phyloP scores from a whole-genome alignment of 306 rosid genomes.

The Malus asiatica region DNA sequence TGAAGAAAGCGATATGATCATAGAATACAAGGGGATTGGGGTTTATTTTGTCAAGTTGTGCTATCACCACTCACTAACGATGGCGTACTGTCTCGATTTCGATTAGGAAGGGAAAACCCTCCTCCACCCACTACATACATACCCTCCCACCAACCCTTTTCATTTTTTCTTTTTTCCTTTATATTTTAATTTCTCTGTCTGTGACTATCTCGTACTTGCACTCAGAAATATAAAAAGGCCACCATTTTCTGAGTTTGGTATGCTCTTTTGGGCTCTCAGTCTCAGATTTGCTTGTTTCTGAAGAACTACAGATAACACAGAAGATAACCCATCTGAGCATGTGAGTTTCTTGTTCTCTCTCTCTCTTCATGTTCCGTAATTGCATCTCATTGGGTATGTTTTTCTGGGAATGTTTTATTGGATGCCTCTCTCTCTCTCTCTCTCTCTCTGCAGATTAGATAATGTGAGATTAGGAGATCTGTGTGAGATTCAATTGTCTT shows the following conservation, averaged over 20 bases:
- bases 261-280: slow-evolving; percentile 11
- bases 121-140: slow-evolving; percentile 5
- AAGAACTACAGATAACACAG: slow-evolving; percentile 4
- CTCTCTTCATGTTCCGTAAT: background rate
- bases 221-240: background rate
- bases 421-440: background rate
- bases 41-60: background rate
- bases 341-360: background rate
- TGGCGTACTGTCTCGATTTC: background rate
- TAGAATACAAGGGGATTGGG: background rate
- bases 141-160: background rate
- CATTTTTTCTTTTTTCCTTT: no score
- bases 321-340: background rate
- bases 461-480: background rate
- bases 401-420: background rate
- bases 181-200: background rate
- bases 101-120: slow-evolving; percentile 10
- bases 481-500: background rate
- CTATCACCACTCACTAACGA: slow-evolving; percentile 14
- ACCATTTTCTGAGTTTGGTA: background rate
- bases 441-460: background rate
- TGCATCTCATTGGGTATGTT: background rate
- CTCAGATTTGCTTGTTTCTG: slow-evolving; percentile 4
- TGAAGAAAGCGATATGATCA: background rate
- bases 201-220: background rate